These are phyloP conservation scores for Immersiporthe knoxdaviesiana DNA, from an alignment of 2,329 filamentous ascomycete species.

Conservation along the genomic window DNA sequence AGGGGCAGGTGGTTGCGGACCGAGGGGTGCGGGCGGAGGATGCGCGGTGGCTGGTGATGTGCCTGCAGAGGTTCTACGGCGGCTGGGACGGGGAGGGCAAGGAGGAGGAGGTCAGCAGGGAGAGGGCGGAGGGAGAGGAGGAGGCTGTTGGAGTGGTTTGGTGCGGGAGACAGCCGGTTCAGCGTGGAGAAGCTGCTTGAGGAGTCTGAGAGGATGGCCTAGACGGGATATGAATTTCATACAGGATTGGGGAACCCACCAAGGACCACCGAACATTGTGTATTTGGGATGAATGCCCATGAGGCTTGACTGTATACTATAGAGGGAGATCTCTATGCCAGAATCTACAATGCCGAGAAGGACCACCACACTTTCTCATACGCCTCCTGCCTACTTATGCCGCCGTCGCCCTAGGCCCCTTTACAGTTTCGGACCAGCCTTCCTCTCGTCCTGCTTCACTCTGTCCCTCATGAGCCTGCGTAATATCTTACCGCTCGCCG, in stretches of 20 bases:
- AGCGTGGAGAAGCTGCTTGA: constrained; percentile 83
- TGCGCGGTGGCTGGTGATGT: constrained; percentile 89
- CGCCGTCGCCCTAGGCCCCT: not conserved
- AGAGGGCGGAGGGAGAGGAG: constrained; percentile 66
- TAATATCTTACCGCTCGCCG: constrained; percentile 58
- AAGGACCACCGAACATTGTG: not conserved
- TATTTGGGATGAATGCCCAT: not conserved
- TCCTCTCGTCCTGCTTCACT: constrained; percentile 43
- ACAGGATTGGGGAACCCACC: no score
- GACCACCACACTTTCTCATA: not conserved
- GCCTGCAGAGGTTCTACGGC: constrained; percentile 91
- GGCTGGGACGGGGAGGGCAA: constrained; percentile 56
- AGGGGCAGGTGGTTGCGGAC: constrained; percentile 77
- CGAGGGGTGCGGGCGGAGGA: constrained; percentile 78
- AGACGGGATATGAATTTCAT: constrained; percentile 22
- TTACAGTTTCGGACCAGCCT: constrained; percentile 46
- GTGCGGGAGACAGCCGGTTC: constrained; percentile 75
- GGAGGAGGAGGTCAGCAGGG: constrained; percentile 46
- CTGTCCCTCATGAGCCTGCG: constrained; percentile 47
- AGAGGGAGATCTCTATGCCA: not conserved
- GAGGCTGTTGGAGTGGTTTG: constrained; percentile 80
- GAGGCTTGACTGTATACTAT: constrained; percentile 11
- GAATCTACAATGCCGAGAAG: not conserved
- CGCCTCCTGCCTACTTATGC: not conserved
- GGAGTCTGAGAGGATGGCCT: constrained; percentile 81